Conservation (phyloP, 495 filamentous ascomycete species). For the Saxispiralis lemnorum region DNA sequence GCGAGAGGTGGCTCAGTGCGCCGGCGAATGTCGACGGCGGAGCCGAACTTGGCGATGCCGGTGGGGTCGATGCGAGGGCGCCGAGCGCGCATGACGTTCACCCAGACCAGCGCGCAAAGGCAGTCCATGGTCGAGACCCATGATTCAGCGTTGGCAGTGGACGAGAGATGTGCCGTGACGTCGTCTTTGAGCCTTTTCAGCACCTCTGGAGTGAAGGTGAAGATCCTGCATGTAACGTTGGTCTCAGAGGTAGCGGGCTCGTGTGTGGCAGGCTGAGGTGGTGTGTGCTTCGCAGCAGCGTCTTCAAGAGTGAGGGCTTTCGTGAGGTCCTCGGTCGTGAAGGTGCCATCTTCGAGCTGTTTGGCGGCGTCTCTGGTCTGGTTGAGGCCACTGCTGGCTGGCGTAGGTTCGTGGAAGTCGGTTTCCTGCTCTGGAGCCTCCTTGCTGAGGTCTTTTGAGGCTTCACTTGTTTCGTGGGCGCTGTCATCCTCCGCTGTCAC, state of each 20-base stretch:
- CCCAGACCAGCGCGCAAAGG: constrained; percentile 1
- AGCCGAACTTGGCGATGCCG: neutral
- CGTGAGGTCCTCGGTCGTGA: too few species aligned
- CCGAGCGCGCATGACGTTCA: constrained; percentile 1
- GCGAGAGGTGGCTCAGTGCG: neutral
- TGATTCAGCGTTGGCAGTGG: neutral
- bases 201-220: constrained; percentile 1
- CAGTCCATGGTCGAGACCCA: constrained; percentile 1
- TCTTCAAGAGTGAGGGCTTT: too few species aligned
- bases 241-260: neutral
- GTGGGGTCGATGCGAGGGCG: neutral
- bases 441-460: too few species aligned
- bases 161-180: neutral
- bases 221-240: neutral
- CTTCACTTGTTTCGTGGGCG: too few species aligned
- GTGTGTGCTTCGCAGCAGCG: too few species aligned
- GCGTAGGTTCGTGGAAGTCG: too few species aligned
- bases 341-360: too few species aligned
- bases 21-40: constrained; percentile 1
- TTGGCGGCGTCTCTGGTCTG: too few species aligned
- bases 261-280: neutral
- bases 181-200: neutral
- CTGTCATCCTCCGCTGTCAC: neutral
- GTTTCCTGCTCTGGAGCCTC: too few species aligned
- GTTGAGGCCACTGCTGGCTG: too few species aligned